These are phyloP conservation scores for Amorphotheca resinae DNA, from an alignment of 495 filamentous ascomycete species.

Conservation along the genomic window DNA sequence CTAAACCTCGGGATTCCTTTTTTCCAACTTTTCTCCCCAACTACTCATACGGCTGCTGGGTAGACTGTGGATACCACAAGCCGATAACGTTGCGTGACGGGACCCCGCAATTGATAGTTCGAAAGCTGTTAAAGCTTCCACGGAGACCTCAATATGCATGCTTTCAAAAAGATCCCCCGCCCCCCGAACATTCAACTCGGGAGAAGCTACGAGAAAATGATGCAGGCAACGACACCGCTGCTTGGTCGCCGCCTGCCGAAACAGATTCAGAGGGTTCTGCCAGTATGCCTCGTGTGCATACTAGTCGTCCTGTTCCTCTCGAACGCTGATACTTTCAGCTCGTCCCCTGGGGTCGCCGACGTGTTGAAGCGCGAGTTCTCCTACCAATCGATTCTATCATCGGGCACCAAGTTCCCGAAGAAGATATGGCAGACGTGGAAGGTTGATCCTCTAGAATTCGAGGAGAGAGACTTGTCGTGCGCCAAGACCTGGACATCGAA, in stretches of 20 bases:
- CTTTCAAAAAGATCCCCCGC: not conserved
- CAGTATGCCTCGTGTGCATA: conserved; percentile 20
- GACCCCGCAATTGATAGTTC: not conserved
- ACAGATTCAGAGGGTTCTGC: conserved; percentile 17
- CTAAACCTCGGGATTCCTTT: too few species aligned
- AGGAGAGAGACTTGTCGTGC: conserved; percentile 36
- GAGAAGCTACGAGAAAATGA: not conserved
- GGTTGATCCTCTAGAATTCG: conserved; percentile 43
- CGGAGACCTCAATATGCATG: not conserved
- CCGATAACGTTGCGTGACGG: not conserved
- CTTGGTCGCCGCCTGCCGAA: conserved; percentile 12
- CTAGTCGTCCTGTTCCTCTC: conserved; percentile 32
- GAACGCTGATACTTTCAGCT: conserved; percentile 16
- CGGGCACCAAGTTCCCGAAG: conserved; percentile 24
- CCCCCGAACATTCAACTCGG: not conserved
- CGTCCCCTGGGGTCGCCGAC: conserved; percentile 3
- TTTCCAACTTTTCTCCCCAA: too few species aligned
- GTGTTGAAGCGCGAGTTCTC: conserved; percentile 11
- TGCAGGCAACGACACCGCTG: not conserved
- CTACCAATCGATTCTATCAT: conserved; percentile 9
- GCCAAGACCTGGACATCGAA: conserved; percentile 44
- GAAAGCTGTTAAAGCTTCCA: not conserved
- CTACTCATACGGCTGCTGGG: too few species aligned
- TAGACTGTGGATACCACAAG: too few species aligned
- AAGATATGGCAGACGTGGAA: conserved; percentile 65